Conservation (phyloP, 768 basidiomycete species). For the Amanita pallidorosea region DNA sequence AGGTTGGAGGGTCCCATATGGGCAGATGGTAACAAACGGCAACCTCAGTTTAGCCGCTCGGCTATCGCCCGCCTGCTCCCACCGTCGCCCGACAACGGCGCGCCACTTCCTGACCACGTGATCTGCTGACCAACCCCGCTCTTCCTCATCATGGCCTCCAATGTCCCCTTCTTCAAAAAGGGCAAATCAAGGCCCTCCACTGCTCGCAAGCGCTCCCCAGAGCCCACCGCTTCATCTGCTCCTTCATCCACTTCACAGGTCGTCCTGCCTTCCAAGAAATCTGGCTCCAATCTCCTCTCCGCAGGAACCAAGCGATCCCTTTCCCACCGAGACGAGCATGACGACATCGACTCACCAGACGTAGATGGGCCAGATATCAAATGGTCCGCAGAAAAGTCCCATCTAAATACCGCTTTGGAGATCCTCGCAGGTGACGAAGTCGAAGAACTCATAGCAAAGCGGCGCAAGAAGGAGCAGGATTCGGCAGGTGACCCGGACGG, state of each 20-base stretch:
- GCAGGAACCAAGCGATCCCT: slow-evolving; percentile 37
- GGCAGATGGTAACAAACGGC: background rate
- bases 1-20: slow-evolving; percentile 60
- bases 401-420: slow-evolving; percentile 59
- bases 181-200: slow-evolving; percentile 72
- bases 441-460: slow-evolving; percentile 65
- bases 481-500: slow-evolving; percentile 37
- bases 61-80: background rate
- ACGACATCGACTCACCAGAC: slow-evolving; percentile 37
- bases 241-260: slow-evolving; percentile 45
- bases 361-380: slow-evolving; percentile 62
- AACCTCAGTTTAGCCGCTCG: too few species aligned
- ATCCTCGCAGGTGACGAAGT: slow-evolving; percentile 79
- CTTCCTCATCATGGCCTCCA: slow-evolving; percentile 10
- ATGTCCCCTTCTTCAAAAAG: slow-evolving; percentile 82
- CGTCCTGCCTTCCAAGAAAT: slow-evolving; percentile 65
- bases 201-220: slow-evolving; percentile 62
- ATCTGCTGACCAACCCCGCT: background rate
- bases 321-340: slow-evolving; percentile 56
- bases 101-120: background rate
- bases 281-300: slow-evolving; percentile 55
- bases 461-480: slow-evolving; percentile 42
- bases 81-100: background rate
- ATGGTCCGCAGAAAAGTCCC: slow-evolving; percentile 71
- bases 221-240: slow-evolving; percentile 31